Evolutionary conservation across 2,329 filamentous ascomycete genomes (phyloP), one percentile per base, ranked within the genome.

Genomic region (Coniochaeta ligniaria): DNA sequence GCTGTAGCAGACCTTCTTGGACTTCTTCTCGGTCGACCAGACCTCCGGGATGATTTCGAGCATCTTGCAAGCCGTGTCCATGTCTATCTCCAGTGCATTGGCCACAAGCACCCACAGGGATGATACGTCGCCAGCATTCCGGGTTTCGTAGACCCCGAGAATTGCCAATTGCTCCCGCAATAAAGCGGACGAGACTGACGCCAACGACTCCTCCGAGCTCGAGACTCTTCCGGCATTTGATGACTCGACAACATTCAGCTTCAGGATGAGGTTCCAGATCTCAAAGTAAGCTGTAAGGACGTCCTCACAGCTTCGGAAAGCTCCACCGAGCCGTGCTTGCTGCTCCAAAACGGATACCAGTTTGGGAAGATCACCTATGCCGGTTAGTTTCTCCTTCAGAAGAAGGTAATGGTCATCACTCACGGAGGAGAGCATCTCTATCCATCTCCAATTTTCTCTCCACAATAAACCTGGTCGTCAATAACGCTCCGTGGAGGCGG

Each of bases 391-490:
- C 22, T 24, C 43, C 8, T 14, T 47, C 43, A 26, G 12, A 14
- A 3, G 6, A 26, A 5, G 16, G 43, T 17, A 22, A 47, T 16
- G 20, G 26, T 14, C 43, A 47, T 26, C 22, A 47, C 43, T 24
- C 24, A 47, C 43, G 20, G 43, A 52, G 12, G 8, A 52, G 22
- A 31, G 47, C 47, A 52, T 52, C 14, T 17, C 24, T 52, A 28
- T 52, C 26, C 47, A 52, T 31, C 54, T 82, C 78, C 3, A 70
- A 63, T 16, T 84, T 75, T 38, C 83, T 78, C 63, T 85, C 82
- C 33, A 88, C 68, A 2, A 86, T 73, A 63, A 82, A 84, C 60
- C 81, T 83, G 9, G 83, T 69, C 0, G 83, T 78, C 58, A 88
- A 67, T 1, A 89, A 74, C 2, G 79, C 73, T 1, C 87, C 87